Evolutionary conservation across 768 basidiomycete genomes (phyloP).

Genomic region (Leccinum subgranulosum): DNA sequence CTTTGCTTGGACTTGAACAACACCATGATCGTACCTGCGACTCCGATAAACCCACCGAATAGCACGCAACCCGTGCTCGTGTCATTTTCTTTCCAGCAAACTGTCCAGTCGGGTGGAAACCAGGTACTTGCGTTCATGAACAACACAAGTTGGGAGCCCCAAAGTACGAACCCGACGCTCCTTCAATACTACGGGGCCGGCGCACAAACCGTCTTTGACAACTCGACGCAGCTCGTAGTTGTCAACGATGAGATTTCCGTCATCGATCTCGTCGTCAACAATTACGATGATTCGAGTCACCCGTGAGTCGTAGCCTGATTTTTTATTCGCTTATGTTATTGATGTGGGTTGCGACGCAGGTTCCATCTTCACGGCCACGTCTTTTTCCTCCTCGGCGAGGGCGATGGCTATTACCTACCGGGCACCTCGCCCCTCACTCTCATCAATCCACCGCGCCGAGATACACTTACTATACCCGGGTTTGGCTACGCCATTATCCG

Average conservation of each 20-base stretch:
- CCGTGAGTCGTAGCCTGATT: slow-evolving; percentile 18
- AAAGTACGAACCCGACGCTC: slow-evolving; percentile 27
- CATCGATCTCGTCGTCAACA: slow-evolving; percentile 23
- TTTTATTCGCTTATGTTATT: background rate
- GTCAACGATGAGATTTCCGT: slow-evolving; percentile 27
- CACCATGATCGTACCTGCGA: slow-evolving; percentile 28
- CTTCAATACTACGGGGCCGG: slow-evolving; percentile 25
- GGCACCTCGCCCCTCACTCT: slow-evolving; percentile 28
- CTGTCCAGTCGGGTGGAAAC: slow-evolving; percentile 22
- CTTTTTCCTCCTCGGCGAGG: slow-evolving; percentile 36
- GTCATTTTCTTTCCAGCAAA: slow-evolving; percentile 26
- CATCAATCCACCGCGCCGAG: slow-evolving; percentile 39
- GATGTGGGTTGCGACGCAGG: slow-evolving; percentile 5
- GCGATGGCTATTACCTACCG: slow-evolving; percentile 32
- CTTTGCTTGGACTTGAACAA: slow-evolving; percentile 26
- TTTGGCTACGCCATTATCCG: slow-evolving; percentile 38
- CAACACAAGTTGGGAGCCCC: slow-evolving; percentile 25
- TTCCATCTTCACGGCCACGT: slow-evolving; percentile 40
- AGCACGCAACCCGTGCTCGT: slow-evolving; percentile 18
- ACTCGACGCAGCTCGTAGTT: slow-evolving; percentile 23
- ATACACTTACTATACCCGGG: slow-evolving; percentile 40
- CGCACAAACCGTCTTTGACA: slow-evolving; percentile 25
- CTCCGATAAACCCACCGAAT: slow-evolving; percentile 27
- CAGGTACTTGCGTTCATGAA: slow-evolving; percentile 27
- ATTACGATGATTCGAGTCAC: slow-evolving; percentile 29